A percentile compares a stretch with the other conserved stretches of the same genome.
Evolutionary conservation across 352 stramenopile genomes (phyloP).

Genomic region (Phytophthora melonis): DNA sequence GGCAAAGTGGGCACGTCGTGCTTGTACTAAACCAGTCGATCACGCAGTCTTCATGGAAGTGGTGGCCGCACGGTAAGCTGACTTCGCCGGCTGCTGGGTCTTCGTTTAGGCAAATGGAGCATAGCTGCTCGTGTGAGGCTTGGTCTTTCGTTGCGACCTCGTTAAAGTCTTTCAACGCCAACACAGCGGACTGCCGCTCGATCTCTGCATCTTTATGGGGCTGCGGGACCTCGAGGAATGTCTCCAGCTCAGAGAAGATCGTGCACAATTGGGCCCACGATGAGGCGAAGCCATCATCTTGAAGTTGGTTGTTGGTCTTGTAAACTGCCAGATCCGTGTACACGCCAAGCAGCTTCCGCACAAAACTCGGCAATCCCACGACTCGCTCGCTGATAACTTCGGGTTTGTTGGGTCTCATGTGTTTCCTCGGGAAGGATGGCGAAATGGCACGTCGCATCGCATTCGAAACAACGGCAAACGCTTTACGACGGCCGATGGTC

Average conservation of each 20-base stretch:
- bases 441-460: slow-evolving; percentile 54
- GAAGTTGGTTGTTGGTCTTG: slow-evolving; percentile 37
- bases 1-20: slow-evolving; percentile 67
- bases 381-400: slow-evolving; percentile 50
- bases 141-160: slow-evolving; percentile 9
- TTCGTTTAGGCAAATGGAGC: slow-evolving; percentile 65
- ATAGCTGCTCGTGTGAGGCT: slow-evolving; percentile 28
- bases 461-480: slow-evolving; percentile 58
- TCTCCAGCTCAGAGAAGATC: slow-evolving; percentile 49
- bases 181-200: slow-evolving; percentile 49
- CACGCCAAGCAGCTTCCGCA: slow-evolving; percentile 53
- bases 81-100: slow-evolving; percentile 43
- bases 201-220: slow-evolving; percentile 56
- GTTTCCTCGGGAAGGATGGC: slow-evolving; percentile 58
- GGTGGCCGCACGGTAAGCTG: slow-evolving; percentile 57
- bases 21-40: slow-evolving; percentile 76
- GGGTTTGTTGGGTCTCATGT: slow-evolving; percentile 52
- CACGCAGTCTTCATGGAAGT: slow-evolving; percentile 79
- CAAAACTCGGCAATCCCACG: slow-evolving; percentile 51
- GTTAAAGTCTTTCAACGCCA: slow-evolving; percentile 59
- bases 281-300: slow-evolving; percentile 28
- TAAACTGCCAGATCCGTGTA: slow-evolving; percentile 69
- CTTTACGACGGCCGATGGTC: slow-evolving; percentile 31
- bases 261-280: slow-evolving; percentile 32
- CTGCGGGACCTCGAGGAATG: slow-evolving; percentile 59